phyloP scores from a whole-genome alignment of 805 yeast species.

The Tetrapisispora pingtungensis region DNA sequence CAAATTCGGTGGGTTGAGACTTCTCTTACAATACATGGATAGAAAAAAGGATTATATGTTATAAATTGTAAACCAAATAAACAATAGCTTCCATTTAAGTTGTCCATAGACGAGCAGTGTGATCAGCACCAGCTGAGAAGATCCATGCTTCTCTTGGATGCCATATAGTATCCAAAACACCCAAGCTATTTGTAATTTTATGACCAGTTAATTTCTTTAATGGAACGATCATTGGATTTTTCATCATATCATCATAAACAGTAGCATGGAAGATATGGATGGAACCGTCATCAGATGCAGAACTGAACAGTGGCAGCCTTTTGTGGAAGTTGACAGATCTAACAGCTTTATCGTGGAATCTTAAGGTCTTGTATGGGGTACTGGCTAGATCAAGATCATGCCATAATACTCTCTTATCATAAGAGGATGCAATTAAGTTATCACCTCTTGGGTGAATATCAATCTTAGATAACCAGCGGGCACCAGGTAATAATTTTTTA shows the following conservation, averaged over 20 bases:
- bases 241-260: slow-evolving; percentile 81
- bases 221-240: slow-evolving; percentile 92
- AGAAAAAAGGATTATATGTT: not conserved
- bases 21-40: not conserved
- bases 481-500: slow-evolving; percentile 88
- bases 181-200: slow-evolving; percentile 64
- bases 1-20: no score
- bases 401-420: slow-evolving; percentile 93
- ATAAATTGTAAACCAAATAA: not conserved
- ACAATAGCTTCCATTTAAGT: slow-evolving; percentile 33
- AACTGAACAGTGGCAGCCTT: slow-evolving; percentile 80
- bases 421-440: slow-evolving; percentile 83
- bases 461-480: slow-evolving; percentile 83
- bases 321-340: slow-evolving; percentile 82
- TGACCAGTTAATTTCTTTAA: slow-evolving; percentile 91
- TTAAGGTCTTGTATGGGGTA: slow-evolving; percentile 89
- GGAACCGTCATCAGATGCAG: slow-evolving; percentile 89
- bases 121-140: slow-evolving; percentile 94
- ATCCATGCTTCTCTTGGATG: slow-evolving; percentile 98
- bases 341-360: slow-evolving; percentile 93
- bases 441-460: slow-evolving; percentile 97
- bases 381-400: slow-evolving; percentile 84
- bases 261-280: slow-evolving; percentile 94
- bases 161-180: slow-evolving; percentile 84
- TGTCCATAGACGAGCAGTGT: slow-evolving; percentile 93